A percentile compares a stretch with the other conserved stretches of the same genome.
Conservation (phyloP, 805 yeast genomes). For the Yamadazyma laniorum region DNA sequence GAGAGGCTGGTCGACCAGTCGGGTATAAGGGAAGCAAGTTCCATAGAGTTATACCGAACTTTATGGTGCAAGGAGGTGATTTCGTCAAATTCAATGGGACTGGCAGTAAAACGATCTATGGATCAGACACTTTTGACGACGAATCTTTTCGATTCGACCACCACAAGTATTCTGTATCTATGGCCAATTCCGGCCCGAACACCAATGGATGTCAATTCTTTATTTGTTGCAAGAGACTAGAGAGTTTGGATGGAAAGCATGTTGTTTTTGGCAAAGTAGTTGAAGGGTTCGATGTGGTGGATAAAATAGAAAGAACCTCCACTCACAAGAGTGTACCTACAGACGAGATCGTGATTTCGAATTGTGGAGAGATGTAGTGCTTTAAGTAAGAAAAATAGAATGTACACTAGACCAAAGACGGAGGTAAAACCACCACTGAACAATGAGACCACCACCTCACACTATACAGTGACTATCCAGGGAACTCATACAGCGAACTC, state of each 20-base stretch:
- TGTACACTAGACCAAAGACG: too few relatives aligned
- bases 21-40: conserved; percentile 73
- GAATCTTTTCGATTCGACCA: conserved; percentile 69
- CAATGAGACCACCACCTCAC: too few relatives aligned
- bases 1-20: conserved; percentile 34
- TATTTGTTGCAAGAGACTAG: conserved; percentile 40
- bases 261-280: conserved; percentile 92
- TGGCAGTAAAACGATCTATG: conserved; percentile 79
- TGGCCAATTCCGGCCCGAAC: conserved; percentile 68
- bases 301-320: conserved; percentile 20
- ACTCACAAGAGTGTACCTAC: conserved; percentile 13
- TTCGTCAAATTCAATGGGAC: conserved; percentile 58
- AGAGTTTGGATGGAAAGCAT: conserved; percentile 93
- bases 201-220: conserved; percentile 50
- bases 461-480: too few relatives aligned
- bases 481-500: too few relatives aligned
- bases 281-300: conserved; percentile 82
- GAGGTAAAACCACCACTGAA: too few relatives aligned
- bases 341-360: conserved; percentile 12
- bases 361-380: conserved; percentile 21
- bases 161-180: conserved; percentile 73
- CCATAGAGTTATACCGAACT: conserved; percentile 36
- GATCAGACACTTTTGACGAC: conserved; percentile 36
- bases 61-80: conserved; percentile 43
- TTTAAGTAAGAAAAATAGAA: neutral